These are phyloP conservation scores for Monosporozyma yasuniensis DNA, from an alignment of 805 yeast species.

Conservation along the genomic window DNA sequence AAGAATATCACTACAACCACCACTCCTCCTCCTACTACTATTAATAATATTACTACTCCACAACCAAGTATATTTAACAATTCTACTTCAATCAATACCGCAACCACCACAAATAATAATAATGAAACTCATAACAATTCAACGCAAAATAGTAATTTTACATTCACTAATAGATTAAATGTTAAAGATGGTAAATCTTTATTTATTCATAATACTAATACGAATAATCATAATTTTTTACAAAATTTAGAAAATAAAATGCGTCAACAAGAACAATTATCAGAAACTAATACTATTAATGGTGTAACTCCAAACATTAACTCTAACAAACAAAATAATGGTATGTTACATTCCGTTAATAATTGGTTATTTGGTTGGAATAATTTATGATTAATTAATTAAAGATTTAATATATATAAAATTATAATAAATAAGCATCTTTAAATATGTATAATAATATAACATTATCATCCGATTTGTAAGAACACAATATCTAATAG, in stretches of 20 bases:
- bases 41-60: background rate
- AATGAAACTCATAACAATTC: background rate
- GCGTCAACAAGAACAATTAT: conserved; percentile 20
- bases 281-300: conserved; percentile 11
- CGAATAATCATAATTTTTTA: conserved; percentile 19
- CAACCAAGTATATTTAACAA: background rate
- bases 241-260: conserved; percentile 24
- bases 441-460: background rate
- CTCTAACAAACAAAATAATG: conserved; percentile 5
- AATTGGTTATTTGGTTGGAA: conserved; percentile 52
- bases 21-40: too few species aligned
- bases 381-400: conserved; percentile 32
- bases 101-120: background rate
- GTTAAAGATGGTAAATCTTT: conserved; percentile 37
- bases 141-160: conserved; percentile 3
- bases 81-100: background rate
- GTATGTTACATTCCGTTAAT: conserved; percentile 30
- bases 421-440: background rate
- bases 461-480: too few species aligned
- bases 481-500: too few species aligned
- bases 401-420: background rate
- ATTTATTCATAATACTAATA: conserved; percentile 25
- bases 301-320: conserved; percentile 32
- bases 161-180: conserved; percentile 26
- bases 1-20: background rate